phyloP scores from a whole-genome alignment of 768 basidiomycete genomes.

The Hebeloma cylindrosporum region DNA sequence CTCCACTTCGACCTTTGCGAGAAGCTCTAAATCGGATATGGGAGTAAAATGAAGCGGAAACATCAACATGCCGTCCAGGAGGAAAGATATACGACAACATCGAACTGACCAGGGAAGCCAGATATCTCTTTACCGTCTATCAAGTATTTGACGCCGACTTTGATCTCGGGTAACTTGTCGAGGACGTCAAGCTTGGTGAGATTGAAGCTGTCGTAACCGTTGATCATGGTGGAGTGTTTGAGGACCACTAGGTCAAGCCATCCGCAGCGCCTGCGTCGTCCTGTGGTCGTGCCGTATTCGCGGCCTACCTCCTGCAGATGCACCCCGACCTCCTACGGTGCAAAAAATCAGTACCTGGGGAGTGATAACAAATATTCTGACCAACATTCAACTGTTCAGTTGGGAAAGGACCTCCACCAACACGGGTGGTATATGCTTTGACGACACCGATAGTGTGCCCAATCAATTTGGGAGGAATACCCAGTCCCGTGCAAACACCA shows the following conservation, averaged over 20 bases:
- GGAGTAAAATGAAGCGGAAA: background rate
- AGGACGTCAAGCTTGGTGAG: conserved; percentile 96
- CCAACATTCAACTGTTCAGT: conserved; percentile 89
- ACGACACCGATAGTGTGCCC: conserved; percentile 90
- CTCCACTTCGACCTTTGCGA: conserved; percentile 77
- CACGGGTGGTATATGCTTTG: conserved; percentile 98
- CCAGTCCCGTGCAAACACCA: conserved; percentile 97
- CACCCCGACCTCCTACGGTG: conserved; percentile 66
- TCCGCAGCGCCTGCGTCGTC: conserved; percentile 88
- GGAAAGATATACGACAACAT: conserved; percentile 1
- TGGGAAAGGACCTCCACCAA: conserved; percentile 98
- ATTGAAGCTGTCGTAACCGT: conserved; percentile 92
- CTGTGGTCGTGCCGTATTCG: conserved; percentile 93
- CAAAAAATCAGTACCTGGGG: conserved; percentile 10
- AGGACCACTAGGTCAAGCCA: conserved; percentile 98
- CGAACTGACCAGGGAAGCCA: conserved; percentile 81
- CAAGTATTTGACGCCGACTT: conserved; percentile 79
- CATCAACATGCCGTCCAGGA: background rate
- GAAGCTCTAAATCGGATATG: conserved; percentile 79
- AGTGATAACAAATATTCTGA: conserved; percentile 7
- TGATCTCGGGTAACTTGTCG: conserved; percentile 82
- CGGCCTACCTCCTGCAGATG: conserved; percentile 92
- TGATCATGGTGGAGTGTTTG: conserved; percentile 89
- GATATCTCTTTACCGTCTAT: conserved; percentile 74
- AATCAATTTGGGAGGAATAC: conserved; percentile 87